phyloP scores from a whole-genome alignment of 1,284 basidiomycete genomes.

The Moniliella sp. region DNA sequence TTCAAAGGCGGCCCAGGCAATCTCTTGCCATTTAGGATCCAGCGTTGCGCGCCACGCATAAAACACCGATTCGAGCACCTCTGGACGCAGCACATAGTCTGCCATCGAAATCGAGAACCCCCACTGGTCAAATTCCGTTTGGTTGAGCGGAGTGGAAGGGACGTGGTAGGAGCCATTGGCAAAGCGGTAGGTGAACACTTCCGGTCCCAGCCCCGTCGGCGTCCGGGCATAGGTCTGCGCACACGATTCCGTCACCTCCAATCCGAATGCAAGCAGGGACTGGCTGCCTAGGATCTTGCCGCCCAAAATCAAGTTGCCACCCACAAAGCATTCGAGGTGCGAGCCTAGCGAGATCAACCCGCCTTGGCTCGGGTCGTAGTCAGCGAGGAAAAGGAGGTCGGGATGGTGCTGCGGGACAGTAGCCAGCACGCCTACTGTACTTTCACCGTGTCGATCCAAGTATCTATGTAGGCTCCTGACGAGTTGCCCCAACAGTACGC shows the following conservation, averaged over 20 bases:
- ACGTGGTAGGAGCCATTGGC: constrained; percentile 7
- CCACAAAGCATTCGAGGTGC: constrained; percentile 20
- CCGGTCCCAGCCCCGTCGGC: constrained; percentile 19
- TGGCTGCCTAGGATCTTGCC: constrained; percentile 9
- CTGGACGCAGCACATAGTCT: constrained; percentile 18
- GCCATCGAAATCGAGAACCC: constrained; percentile 14
- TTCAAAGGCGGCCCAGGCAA: constrained; percentile 3
- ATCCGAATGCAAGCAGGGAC: constrained; percentile 11
- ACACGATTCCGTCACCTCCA: constrained; percentile 9
- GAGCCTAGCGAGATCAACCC: constrained; percentile 10
- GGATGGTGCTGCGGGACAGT: constrained; percentile 6
- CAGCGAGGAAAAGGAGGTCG: constrained; percentile 10
- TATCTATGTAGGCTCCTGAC: constrained; percentile 9
- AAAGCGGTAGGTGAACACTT: constrained; percentile 14
- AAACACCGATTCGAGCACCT: constrained; percentile 21
- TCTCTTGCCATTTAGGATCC: constrained; percentile 6
- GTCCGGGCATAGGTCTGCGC: constrained; percentile 12
- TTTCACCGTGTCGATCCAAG: constrained; percentile 14
- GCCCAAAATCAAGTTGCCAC: constrained; percentile 22
- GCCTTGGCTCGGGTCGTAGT: constrained; percentile 9
- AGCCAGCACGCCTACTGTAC: constrained; percentile 11
- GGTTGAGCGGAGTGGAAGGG: constrained; percentile 5
- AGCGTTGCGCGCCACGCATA: constrained; percentile 19
- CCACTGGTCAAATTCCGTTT: constrained; percentile 3
- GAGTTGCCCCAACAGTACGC: constrained; percentile 9